Conservation (phyloP, 2,329 filamentous ascomycete species). For the Tolypocladium guangdongense region DNA sequence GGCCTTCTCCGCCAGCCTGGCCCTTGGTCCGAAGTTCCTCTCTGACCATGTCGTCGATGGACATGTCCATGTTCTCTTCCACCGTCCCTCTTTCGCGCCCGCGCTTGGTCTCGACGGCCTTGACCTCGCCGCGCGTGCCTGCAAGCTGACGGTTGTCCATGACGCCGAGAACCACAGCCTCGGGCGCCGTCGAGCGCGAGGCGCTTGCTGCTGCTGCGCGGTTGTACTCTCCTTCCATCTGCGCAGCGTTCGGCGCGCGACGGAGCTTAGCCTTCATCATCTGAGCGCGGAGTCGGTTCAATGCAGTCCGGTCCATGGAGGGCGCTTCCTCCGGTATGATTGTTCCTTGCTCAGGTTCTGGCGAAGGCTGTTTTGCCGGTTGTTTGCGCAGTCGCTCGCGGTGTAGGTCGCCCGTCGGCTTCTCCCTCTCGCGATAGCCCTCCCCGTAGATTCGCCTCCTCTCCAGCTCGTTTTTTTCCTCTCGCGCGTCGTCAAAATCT, state of each 20-base stretch:
- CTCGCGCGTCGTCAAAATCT: constrained; percentile 83
- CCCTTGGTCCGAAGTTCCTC: constrained; percentile 81
- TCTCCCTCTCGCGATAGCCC: constrained; percentile 75
- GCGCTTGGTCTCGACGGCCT: constrained; percentile 64
- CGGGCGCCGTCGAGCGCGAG: constrained; percentile 47
- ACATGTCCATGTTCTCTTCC: constrained; percentile 91
- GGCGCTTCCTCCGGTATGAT: constrained; percentile 41
- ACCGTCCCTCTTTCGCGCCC: constrained; percentile 77
- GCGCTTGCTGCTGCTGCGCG: constrained; percentile 54
- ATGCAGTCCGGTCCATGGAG: constrained; percentile 60
- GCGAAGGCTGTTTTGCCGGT: constrained; percentile 22
- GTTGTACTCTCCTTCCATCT: constrained; percentile 78
- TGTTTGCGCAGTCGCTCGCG: constrained; percentile 59
- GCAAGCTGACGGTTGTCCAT: constrained; percentile 88
- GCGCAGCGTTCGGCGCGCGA: constrained; percentile 60
- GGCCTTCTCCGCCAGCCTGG: constrained; percentile 67
- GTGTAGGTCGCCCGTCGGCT: constrained; percentile 79
- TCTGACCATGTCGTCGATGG: constrained; percentile 89
- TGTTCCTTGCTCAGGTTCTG: constrained; percentile 39
- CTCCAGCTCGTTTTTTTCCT: constrained; percentile 87
- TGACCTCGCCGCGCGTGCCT: constrained; percentile 62
- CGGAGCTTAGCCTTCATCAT: constrained; percentile 93
- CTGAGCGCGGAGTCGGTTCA: constrained; percentile 86
- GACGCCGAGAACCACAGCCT: constrained; percentile 62
- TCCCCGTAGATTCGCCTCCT: constrained; percentile 72